Conservation (phyloP, 495 filamentous ascomycete species). For the Melanomma pulvis-pyrius region DNA sequence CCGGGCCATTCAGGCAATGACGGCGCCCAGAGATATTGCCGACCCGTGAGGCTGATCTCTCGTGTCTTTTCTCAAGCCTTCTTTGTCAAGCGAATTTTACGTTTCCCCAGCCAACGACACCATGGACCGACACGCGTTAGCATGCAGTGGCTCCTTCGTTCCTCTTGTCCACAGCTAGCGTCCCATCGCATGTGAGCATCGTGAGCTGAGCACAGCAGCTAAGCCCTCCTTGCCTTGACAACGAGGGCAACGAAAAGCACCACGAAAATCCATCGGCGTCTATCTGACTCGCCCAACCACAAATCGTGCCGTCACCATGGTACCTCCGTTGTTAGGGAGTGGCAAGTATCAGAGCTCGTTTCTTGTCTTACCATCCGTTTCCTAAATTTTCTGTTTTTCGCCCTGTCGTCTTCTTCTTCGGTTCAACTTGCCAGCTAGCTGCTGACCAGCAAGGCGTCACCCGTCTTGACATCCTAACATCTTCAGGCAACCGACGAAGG, state of each 20-base stretch:
- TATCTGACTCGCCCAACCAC: not conserved
- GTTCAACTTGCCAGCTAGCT: not conserved
- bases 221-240: constrained; percentile 15
- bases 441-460: not conserved
- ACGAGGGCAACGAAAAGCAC: constrained; percentile 23
- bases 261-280: constrained; percentile 6
- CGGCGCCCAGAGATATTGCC: not conserved
- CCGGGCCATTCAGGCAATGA: not conserved
- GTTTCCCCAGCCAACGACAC: not conserved
- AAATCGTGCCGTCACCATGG: not conserved
- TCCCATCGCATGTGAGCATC: not conserved
- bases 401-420: not conserved
- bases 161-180: not conserved
- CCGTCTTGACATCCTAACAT: no score
- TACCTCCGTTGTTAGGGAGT: not conserved
- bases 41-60: not conserved
- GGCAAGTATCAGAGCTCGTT: not conserved
- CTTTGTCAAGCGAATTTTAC: not conserved
- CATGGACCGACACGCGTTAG: not conserved
- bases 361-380: not conserved
- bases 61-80: not conserved
- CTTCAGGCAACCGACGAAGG: no score
- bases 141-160: not conserved
- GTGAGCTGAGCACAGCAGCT: not conserved
- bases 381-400: no score